Base-by-base conservation (phyloP, 2,329 filamentous ascomycete species). In the Periconia sp. region DNA sequence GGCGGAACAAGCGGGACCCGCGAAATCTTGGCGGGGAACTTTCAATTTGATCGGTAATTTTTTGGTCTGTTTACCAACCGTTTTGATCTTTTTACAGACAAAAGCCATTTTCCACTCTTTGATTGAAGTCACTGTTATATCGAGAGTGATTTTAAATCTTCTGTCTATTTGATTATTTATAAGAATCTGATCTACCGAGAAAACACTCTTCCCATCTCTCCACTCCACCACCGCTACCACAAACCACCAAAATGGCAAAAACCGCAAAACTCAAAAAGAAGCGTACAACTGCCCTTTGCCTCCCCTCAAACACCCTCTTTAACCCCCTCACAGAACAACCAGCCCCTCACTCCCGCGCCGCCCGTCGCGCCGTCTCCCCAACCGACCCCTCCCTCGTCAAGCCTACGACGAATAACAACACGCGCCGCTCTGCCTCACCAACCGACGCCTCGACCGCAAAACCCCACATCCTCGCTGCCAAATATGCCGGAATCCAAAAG, bases 311-410 rank as follows among this genome's bases (percentile, higher is more conserved):
- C 17, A 31, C 18, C 20, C 11, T 23, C 64, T 64, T 23, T 30
- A 53, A 66, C 37, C 18, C 23, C 8, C 10, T 37, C 17, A 18
- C 7, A 67, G 23, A 27, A 89, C 86, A 77, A 50, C 79, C 80
- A 40, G 90, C 88, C 5, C 74, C 85, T 53, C 88, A 87, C 77
- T 92, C 90, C 49, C 87, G 90, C 60, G 88, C 88, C 54, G 88
- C 88, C 41, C 84, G 89, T 67, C 85, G 90, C 59, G 89, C 86
- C 45, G 84, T 85, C 15, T 89, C 87, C 3, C 87, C 88, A 23
- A 80, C 85, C 73, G 77, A 89, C 74, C 83, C 84, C 41, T 87
- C 90, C 79, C 83, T 84, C 42, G 87, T 90, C 79, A 89, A 89
- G 74, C 88, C 86, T 7, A 79, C 90, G 18, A 17, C 19, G 5